Evolutionary conservation across 345 rosid species (phyloP).

Genomic region (Erysimum cheiranthoides): DNA sequence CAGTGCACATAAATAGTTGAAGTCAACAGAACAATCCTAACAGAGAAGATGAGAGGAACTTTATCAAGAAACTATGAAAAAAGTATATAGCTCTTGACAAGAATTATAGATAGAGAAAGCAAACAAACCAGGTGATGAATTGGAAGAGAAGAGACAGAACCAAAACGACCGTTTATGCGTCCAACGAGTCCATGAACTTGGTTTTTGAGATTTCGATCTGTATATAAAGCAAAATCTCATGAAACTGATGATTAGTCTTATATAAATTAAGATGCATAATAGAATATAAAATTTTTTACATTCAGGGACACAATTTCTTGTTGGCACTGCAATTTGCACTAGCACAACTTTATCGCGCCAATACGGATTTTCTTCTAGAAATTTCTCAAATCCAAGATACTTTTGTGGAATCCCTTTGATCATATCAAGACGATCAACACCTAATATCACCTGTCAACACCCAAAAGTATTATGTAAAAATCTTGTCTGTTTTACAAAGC

Average conservation of each 20-base stretch:
- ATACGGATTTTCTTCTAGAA: conserved; percentile 76
- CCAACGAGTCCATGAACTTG: conserved; percentile 98
- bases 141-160: conserved; percentile 81
- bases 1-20: conserved; percentile 70
- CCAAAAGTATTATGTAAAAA: not conserved
- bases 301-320: conserved; percentile 95
- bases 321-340: conserved; percentile 97
- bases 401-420: conserved; percentile 95
- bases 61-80: conserved; percentile 17
- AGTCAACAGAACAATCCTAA: conserved; percentile 93
- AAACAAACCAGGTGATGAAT: conserved; percentile 87
- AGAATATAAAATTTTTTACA: conserved; percentile 52
- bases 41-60: not conserved
- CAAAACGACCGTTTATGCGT: conserved; percentile 94
- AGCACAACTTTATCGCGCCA: conserved; percentile 93
- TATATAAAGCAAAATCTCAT: not conserved
- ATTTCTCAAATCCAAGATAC: conserved; percentile 92
- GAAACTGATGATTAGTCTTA: not conserved
- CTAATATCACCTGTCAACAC: conserved; percentile 53
- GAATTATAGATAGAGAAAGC: conserved; percentile 17
- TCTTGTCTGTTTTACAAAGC: not conserved
- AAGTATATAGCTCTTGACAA: conserved; percentile 16
- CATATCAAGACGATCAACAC: conserved; percentile 96
- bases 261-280: not conserved
- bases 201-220: conserved; percentile 78